Conservation (phyloP, 2,329 filamentous ascomycete genomes). For the Hypomyces rosellus region DNA sequence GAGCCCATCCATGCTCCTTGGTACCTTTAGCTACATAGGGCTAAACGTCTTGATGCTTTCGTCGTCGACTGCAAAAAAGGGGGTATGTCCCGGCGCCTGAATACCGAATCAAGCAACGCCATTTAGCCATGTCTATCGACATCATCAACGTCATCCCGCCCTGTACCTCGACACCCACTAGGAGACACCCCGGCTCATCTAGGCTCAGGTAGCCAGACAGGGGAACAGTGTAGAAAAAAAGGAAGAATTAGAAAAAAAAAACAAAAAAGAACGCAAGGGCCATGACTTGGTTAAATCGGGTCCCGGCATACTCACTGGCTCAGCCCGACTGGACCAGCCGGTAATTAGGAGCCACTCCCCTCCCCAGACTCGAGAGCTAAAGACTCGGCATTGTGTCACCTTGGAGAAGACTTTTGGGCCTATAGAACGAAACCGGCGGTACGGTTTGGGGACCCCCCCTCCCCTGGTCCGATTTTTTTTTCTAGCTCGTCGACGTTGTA, state of each 20-base stretch:
- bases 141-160: slow-evolving; percentile 12
- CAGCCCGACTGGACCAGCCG: slow-evolving; percentile 8
- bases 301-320: slow-evolving; percentile 7
- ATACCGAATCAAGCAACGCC: neutral
- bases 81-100: slow-evolving; percentile 6
- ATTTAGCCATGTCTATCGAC: neutral
- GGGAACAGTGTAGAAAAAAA: slow-evolving; percentile 2
- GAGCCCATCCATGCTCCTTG: neutral
- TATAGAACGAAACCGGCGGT: neutral
- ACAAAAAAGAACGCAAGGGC: neutral
- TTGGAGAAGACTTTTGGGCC: neutral
- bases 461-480: slow-evolving; percentile 3
- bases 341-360: slow-evolving; percentile 6
- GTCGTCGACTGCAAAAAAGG: neutral
- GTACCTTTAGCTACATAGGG: neutral
- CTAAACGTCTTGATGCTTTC: too few relatives aligned
- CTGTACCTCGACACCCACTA: slow-evolving; percentile 1
- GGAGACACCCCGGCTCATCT: neutral
- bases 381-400: slow-evolving; percentile 1
- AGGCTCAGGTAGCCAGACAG: slow-evolving; percentile 2
- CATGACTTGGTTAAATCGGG: neutral
- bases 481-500: neutral
- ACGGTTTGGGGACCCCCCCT: slow-evolving; percentile 1
- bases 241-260: slow-evolving; percentile 8
- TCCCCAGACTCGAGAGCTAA: neutral